A percentile compares a stretch with the other conserved stretches of the same genome.
Evolutionary conservation across 2,329 filamentous ascomycete species (phyloP).

Genomic region (Aspergillus tubingensis): DNA sequence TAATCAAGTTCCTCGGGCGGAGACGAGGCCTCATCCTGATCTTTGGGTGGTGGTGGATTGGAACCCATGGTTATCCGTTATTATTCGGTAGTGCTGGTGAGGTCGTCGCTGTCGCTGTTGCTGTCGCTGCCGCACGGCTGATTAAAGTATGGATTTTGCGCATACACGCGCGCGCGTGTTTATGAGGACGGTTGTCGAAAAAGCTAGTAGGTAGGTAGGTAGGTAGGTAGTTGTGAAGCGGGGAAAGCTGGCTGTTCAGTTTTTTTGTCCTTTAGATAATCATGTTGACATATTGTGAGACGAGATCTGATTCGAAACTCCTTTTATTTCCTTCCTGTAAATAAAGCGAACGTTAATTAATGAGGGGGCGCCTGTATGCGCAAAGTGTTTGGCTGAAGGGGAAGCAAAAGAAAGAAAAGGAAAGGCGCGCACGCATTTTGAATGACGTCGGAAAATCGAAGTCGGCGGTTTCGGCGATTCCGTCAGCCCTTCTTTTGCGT

Average conservation of each 20-base stretch:
- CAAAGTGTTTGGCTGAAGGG: not conserved
- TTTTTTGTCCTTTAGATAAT: too few species aligned
- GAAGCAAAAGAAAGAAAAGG: not conserved
- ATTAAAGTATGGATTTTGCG: not conserved
- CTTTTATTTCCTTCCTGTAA: too few species aligned
- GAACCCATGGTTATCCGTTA: not conserved
- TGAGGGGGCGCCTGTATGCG: not conserved
- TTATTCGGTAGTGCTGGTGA: not conserved
- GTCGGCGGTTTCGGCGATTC: not conserved
- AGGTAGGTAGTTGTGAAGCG: too few species aligned
- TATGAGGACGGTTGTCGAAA: not conserved
- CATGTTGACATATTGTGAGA: too few species aligned
- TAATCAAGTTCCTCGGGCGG: conserved; percentile 39
- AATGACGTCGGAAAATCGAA: conserved; percentile 6
- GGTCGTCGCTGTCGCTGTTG: too few species aligned
- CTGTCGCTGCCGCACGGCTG: not conserved
- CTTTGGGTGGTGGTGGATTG: not conserved
- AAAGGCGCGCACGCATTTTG: not conserved
- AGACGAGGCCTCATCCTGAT: not conserved
- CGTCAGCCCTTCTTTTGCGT: too few species aligned
- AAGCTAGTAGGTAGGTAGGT: not conserved
- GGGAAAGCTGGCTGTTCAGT: too few species aligned
- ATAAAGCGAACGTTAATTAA: too few species aligned
- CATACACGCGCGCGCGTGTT: not conserved
- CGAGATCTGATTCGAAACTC: too few species aligned